phyloP scores from a whole-genome alignment of 305 asterid species.

The Lippia alba region DNA sequence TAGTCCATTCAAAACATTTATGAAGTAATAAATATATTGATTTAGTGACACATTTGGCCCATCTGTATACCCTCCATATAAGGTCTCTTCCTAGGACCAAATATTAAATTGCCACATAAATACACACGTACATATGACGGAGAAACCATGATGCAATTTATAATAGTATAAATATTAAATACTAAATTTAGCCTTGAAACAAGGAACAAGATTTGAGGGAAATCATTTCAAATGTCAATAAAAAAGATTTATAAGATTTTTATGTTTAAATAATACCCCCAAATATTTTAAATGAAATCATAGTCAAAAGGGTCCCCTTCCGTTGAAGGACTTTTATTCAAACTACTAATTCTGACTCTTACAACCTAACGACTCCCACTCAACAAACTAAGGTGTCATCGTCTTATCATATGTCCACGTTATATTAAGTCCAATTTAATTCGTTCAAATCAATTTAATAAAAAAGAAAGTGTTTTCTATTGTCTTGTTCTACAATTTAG shows the following conservation, averaged over 20 bases:
- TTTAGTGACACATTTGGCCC: neutral
- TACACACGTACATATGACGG: no score
- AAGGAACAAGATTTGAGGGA: constrained; percentile 26
- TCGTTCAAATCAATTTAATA: no score
- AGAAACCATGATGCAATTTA: neutral
- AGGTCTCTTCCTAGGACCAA: no score
- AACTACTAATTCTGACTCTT: constrained; percentile 1
- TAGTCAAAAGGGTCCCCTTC: constrained; percentile 28
- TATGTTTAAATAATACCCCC: neutral
- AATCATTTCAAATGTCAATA: constrained; percentile 14
- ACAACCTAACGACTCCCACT: constrained; percentile 2
- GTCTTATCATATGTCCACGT: no score
- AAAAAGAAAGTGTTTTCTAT: no score
- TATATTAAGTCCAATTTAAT: no score
- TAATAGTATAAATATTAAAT: neutral
- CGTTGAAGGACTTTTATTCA: neutral
- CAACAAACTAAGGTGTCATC: neutral
- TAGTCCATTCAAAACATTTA: no score
- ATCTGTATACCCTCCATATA: no score
- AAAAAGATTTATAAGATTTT: neutral
- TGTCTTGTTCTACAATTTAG: no score
- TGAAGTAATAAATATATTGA: neutral
- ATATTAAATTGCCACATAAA: no score
- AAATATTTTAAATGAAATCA: neutral
- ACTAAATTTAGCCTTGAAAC: constrained; percentile 31